Conservation (phyloP, 139 green algal genomes). For the Chlorella ohadii region DNA sequence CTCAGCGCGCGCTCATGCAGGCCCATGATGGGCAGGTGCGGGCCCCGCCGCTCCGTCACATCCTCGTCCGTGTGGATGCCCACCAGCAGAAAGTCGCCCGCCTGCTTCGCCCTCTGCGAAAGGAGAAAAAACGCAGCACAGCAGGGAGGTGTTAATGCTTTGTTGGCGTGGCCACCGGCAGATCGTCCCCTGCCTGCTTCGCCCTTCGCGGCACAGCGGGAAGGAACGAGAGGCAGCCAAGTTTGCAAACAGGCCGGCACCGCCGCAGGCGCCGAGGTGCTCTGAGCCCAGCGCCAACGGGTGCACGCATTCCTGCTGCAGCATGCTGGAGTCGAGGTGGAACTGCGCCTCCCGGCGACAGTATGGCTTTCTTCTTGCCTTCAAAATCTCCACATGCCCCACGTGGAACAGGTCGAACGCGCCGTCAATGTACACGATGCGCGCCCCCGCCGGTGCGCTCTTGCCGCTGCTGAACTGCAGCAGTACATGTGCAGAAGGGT, state of each 20-base stretch:
- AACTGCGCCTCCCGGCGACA: too few relatives aligned
- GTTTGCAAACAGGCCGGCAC: too few relatives aligned
- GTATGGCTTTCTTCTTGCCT: conserved; percentile 64
- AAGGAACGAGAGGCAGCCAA: too few relatives aligned
- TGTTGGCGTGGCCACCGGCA: neutral
- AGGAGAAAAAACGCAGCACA: neutral
- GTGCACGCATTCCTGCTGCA: too few relatives aligned
- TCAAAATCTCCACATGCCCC: conserved; percentile 94
- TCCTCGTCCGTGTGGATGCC: conserved; percentile 96
- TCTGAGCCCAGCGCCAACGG: too few relatives aligned
- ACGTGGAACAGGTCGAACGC: conserved; percentile 99
- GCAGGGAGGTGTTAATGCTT: neutral
- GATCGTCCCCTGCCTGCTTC: neutral
- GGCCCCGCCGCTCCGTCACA: conserved; percentile 76
- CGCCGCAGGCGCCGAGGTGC: too few relatives aligned
- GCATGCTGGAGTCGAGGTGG: too few relatives aligned
- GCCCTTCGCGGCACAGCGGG: neutral
- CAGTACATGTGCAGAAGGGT: neutral
- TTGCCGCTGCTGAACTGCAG: conserved; percentile 49
- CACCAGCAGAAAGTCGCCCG: conserved; percentile 97
- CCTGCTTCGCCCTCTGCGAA: conserved; percentile 63
- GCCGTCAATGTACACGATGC: conserved; percentile 98
- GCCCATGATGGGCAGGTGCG: conserved; percentile 98
- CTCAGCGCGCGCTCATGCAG: conserved; percentile 95
- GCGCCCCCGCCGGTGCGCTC: conserved; percentile 57